Evolutionary conservation across 352 stramenopile genomes (phyloP).

Genomic region (Aphanomyces invadans): DNA sequence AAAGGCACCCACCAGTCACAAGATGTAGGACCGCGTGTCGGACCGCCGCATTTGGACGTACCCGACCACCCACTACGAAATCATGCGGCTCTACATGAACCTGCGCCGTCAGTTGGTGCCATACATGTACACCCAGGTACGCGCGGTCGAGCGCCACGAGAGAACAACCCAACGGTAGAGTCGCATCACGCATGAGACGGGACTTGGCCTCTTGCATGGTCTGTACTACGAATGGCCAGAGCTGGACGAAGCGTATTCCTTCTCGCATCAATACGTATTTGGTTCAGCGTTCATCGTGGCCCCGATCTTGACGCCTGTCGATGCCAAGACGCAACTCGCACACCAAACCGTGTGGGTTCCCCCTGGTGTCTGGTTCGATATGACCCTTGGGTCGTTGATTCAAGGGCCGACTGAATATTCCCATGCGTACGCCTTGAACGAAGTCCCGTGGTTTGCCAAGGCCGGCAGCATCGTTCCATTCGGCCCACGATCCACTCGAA

Average conservation of each 20-base stretch:
- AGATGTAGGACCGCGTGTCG: slow-evolving; percentile 21
- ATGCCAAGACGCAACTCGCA: slow-evolving; percentile 27
- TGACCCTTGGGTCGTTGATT: slow-evolving; percentile 26
- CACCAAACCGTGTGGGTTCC: slow-evolving; percentile 37
- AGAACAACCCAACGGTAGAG: background rate
- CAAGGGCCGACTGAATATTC: slow-evolving; percentile 29
- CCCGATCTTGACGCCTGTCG: slow-evolving; percentile 30
- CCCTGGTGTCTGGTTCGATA: slow-evolving; percentile 40
- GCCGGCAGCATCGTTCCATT: slow-evolving; percentile 33
- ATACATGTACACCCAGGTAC: slow-evolving; percentile 41
- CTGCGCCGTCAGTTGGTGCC: slow-evolving; percentile 33
- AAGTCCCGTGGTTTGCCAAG: slow-evolving; percentile 32
- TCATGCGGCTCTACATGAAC: slow-evolving; percentile 30
- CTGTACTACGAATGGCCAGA: slow-evolving; percentile 41
- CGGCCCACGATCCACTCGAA: background rate
- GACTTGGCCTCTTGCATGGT: slow-evolving; percentile 32
- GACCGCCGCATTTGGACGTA: slow-evolving; percentile 37
- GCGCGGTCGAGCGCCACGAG: background rate
- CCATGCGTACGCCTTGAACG: slow-evolving; percentile 27
- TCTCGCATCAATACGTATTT: slow-evolving; percentile 39
- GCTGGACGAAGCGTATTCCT: slow-evolving; percentile 32
- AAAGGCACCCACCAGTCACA: background rate
- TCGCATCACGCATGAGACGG: slow-evolving; percentile 27
- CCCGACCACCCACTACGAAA: slow-evolving; percentile 29
- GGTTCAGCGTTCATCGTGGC: slow-evolving; percentile 37